Evolutionary conservation across 768 basidiomycete species (phyloP).

Genomic region (Kondoa subrosea): DNA sequence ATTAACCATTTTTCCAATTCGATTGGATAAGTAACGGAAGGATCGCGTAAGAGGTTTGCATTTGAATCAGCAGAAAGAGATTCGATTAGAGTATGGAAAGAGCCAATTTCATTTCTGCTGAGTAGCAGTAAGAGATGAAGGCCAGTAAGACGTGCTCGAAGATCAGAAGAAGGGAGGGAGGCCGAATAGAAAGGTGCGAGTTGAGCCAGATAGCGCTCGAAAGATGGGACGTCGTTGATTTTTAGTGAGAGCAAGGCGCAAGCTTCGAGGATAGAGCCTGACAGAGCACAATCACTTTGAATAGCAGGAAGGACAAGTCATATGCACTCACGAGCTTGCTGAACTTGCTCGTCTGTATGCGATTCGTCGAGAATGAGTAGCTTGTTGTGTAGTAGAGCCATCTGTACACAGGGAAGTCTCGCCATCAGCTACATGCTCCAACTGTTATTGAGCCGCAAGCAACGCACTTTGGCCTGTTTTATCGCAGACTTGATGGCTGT

Average conservation of each 20-base stretch:
- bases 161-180: conserved; percentile 60
- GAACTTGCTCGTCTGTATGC: background rate
- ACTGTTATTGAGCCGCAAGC: too few relatives aligned
- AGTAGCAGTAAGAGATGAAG: conserved; percentile 87
- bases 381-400: background rate
- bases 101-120: conserved; percentile 87
- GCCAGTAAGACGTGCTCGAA: conserved; percentile 74
- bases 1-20: conserved; percentile 93
- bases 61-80: conserved; percentile 46
- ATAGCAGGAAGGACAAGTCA: background rate
- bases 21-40: conserved; percentile 65
- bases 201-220: conserved; percentile 87
- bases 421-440: too few relatives aligned
- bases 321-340: background rate
- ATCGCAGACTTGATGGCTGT: background rate
- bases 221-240: conserved; percentile 69
- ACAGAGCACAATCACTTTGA: conserved; percentile 6
- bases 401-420: too few relatives aligned
- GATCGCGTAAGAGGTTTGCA: conserved; percentile 36
- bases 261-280: conserved; percentile 91
- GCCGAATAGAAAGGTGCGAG: conserved; percentile 67
- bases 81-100: conserved; percentile 93
- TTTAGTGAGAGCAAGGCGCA: conserved; percentile 89
- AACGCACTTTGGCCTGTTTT: conserved; percentile 4
- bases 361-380: conserved; percentile 1